A percentile compares a stretch with the other conserved stretches of the same genome.
Conservation (phyloP, 1,284 basidiomycete species). For the Sporisorium sorghi region DNA sequence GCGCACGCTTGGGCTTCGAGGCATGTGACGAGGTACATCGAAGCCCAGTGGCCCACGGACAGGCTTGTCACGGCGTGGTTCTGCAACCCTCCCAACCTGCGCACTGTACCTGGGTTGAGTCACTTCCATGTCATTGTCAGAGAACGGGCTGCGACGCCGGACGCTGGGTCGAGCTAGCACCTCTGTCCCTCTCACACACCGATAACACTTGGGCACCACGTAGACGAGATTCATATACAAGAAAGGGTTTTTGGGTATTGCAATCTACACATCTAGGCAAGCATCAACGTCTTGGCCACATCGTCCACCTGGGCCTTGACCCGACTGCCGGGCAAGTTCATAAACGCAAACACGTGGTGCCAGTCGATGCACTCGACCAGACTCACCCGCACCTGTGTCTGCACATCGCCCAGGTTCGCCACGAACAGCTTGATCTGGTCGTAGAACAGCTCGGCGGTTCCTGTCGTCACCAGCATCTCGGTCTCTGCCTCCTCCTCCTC, state of each 20-base stretch:
- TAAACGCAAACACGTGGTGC: conserved; percentile 41
- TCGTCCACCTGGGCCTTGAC: conserved; percentile 39
- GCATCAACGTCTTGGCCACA: conserved; percentile 35
- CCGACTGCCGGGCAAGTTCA: conserved; percentile 25
- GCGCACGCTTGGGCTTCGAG: conserved; percentile 50
- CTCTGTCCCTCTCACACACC: neutral
- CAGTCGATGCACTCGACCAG: conserved; percentile 33
- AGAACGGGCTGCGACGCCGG: conserved; percentile 70
- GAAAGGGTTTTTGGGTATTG: neutral
- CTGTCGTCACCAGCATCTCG: conserved; percentile 28
- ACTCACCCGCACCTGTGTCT: conserved; percentile 16
- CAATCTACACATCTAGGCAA: conserved; percentile 9
- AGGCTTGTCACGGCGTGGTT: conserved; percentile 51
- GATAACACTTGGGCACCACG: neutral
- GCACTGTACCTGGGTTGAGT: conserved; percentile 55
- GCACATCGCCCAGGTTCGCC: conserved; percentile 15
- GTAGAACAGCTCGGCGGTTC: conserved; percentile 28
- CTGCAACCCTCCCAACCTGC: conserved; percentile 53
- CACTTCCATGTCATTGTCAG: conserved; percentile 75
- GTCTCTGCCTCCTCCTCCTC: neutral
- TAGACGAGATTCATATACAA: neutral
- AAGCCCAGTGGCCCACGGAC: conserved; percentile 25
- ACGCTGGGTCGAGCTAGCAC: neutral
- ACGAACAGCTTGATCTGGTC: conserved; percentile 29
- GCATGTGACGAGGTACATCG: conserved; percentile 36